Percentiles rank a stretch among this genome's conserved stretches.
Evolutionary conservation across 306 rosid genomes (phyloP).

Genomic region (Lagenaria siceraria): DNA sequence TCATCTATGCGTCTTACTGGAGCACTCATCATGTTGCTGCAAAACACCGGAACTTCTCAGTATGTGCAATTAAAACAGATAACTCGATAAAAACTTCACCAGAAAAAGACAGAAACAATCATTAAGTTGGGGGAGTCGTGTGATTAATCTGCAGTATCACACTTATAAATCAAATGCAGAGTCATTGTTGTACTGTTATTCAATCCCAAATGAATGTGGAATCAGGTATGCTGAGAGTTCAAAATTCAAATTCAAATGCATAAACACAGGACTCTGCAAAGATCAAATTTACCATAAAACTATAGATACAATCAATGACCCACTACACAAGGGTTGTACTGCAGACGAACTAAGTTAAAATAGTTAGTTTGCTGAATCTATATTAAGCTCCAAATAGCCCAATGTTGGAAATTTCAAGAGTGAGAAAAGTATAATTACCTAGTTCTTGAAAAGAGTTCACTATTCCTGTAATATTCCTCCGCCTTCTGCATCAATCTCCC

Average conservation of each 20-base stretch:
- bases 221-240: background rate
- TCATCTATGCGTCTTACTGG: conserved; percentile 88
- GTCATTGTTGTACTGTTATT: background rate
- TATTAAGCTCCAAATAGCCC: background rate
- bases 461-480: conserved; percentile 47
- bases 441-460: conserved; percentile 41
- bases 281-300: background rate
- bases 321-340: background rate
- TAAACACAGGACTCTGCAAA: background rate
- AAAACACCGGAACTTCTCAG: conserved; percentile 15
- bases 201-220: background rate
- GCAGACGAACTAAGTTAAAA: background rate
- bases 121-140: background rate
- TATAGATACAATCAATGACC: background rate
- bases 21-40: conserved; percentile 73
- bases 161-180: background rate
- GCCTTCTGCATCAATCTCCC: conserved; percentile 71
- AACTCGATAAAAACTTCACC: background rate
- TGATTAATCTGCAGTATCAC: background rate
- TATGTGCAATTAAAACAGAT: background rate
- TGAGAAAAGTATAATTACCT: conserved; percentile 25
- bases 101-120: background rate
- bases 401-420: no score
- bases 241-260: background rate
- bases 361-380: background rate